Conservation (phyloP, 441 rosid genomes). For the Mallotus japonicus region DNA sequence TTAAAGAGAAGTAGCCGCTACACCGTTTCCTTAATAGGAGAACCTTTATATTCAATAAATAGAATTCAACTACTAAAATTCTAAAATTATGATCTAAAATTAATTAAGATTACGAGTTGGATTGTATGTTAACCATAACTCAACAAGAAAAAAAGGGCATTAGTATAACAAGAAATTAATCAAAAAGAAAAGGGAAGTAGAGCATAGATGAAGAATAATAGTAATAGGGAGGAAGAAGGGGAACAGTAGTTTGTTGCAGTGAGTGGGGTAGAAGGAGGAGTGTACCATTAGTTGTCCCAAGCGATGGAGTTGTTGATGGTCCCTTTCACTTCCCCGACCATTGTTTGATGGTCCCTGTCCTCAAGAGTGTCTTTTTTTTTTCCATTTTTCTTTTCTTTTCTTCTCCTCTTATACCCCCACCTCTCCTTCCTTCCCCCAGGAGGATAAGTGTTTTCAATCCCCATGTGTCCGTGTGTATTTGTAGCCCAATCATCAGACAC, state of each 20-base stretch:
- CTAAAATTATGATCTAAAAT: too few relatives aligned
- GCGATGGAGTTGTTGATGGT: slow-evolving; percentile 16
- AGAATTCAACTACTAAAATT: too few relatives aligned
- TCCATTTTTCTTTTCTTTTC: not conserved
- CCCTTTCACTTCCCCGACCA: slow-evolving; percentile 22
- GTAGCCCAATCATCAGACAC: slow-evolving; percentile 16
- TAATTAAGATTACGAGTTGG: too few relatives aligned
- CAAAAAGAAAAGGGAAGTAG: not conserved
- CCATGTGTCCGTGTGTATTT: slow-evolving; percentile 18
- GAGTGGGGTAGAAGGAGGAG: slow-evolving; percentile 5
- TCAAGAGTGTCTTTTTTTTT: not conserved
- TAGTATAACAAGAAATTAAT: not conserved
- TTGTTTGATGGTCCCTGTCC: slow-evolving; percentile 12
- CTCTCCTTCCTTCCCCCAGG: not conserved
- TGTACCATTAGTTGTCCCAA: not conserved
- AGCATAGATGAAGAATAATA: slow-evolving; percentile 9
- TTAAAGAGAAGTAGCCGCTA: too few relatives aligned
- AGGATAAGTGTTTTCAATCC: slow-evolving; percentile 8
- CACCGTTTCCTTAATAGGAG: too few relatives aligned
- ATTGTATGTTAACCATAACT: too few relatives aligned
- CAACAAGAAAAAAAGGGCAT: not conserved
- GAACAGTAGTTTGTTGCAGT: not conserved
- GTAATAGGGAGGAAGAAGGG: not conserved
- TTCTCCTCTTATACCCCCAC: not conserved
- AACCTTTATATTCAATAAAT: too few relatives aligned